Base-by-base conservation (phyloP, 257 asterid genomes). In the Paraleonurus japonicus region DNA sequence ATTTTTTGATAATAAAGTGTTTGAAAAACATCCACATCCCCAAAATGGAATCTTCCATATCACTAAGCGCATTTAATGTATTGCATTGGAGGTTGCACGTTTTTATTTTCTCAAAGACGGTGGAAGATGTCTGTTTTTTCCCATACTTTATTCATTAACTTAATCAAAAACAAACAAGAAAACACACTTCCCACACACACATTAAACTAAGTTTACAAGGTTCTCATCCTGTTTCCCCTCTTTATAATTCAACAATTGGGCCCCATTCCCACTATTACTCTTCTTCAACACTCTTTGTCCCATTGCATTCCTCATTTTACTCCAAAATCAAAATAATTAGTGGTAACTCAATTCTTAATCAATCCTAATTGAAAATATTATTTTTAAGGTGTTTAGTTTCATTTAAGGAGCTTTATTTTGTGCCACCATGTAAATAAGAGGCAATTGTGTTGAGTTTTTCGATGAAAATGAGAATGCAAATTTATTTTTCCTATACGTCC, bases 111-210 rank as follows among this genome's bases (percentile, higher is more conserved):
- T 90, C 87, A 70, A 88, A 90, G 95, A 85, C 86, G 93, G 97
- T 90, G 97, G 65, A 92, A 92, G 97, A 92, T 92, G 98, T 92
- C 98, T 92, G 97, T 92, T 88, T 88, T 87, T 75, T 67, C 65
- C 30, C 82, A 65, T 88, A 69, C 61, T 84, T 80, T 75, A 86
- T 78, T 83, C 85, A 81, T 76, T 72, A 72, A 80, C 72, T 79
- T 80, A 75, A 71, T 54, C 75, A 61, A 69, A 65, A 83, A 70
- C 72, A 85, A 78, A 75, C 81, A 65, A 76, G 67, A 54, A 80
- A 70, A 71, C 79, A 83, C 79, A 83, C 72, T 81, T 76, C 76
- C 82, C 82, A 72, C 83, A 53, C 84, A 65, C 84, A 73, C 79
- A 84, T 71, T 85, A 83, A 87, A 86, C 85, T 79, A 85, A 37